phyloP scores from a whole-genome alignment of 2,329 filamentous ascomycete genomes.

The Tricladium varicosporioides region DNA sequence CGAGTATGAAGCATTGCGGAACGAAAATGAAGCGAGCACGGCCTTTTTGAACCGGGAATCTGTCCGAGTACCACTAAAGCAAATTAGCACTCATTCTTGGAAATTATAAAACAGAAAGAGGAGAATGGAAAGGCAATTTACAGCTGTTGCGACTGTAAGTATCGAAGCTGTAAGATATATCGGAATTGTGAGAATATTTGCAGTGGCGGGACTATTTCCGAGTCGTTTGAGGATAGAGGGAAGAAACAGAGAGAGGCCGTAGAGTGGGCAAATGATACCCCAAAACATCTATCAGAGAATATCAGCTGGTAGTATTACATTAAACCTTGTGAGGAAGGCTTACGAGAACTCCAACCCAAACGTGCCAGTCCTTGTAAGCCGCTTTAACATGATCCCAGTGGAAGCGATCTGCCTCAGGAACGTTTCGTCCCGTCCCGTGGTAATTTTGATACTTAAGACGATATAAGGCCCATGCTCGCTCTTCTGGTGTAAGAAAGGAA shows the following conservation, averaged over 20 bases:
- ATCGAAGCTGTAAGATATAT: conserved; percentile 64
- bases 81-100: too few relatives aligned
- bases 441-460: conserved; percentile 27
- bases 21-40: conserved; percentile 54
- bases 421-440: conserved; percentile 18
- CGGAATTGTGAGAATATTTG: conserved; percentile 45
- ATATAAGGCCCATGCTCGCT: conserved; percentile 31
- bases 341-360: conserved; percentile 31
- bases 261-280: conserved; percentile 53
- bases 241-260: conserved; percentile 38
- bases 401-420: conserved; percentile 30
- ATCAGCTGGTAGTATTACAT: conserved; percentile 7
- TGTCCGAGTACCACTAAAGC: too few relatives aligned
- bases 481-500: conserved; percentile 40
- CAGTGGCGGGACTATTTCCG: conserved; percentile 49
- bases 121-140: too few relatives aligned
- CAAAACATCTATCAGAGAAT: conserved; percentile 61
- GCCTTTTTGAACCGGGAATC: background rate
- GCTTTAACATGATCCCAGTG: conserved; percentile 37
- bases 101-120: too few relatives aligned
- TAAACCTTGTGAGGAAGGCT: background rate
- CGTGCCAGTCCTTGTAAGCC: conserved; percentile 47
- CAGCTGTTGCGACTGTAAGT: conserved; percentile 49
- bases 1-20: conserved; percentile 50
- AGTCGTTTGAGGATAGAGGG: conserved; percentile 45